Percentiles rank a stretch among this genome's conserved stretches.
phyloP scores from a whole-genome alignment of 2,329 filamentous ascomycete species.

The Ophiostoma ulmi region DNA sequence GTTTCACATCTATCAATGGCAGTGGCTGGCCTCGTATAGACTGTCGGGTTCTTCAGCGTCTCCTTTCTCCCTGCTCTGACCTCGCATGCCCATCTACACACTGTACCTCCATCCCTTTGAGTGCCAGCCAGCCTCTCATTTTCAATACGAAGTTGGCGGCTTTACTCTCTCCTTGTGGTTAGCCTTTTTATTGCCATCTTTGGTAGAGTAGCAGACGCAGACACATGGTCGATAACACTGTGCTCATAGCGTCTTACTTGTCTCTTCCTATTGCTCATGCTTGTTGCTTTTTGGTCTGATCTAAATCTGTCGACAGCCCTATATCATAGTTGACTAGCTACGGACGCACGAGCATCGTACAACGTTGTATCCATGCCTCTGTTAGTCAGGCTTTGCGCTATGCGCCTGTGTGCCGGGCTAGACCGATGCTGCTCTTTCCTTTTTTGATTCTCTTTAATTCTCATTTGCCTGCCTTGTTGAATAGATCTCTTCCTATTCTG shows the following conservation, averaged over 20 bases:
- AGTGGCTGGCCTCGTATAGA: neutral
- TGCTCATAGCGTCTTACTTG: neutral
- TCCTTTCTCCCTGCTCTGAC: neutral
- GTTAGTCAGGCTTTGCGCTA: neutral
- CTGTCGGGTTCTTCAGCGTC: neutral
- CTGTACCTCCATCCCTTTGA: no score
- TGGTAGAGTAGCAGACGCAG: no score
- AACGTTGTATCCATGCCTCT: neutral
- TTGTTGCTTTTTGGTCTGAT: neutral
- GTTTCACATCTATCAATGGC: neutral
- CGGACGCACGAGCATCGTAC: neutral
- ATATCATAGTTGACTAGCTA: neutral
- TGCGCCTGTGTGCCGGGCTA: neutral
- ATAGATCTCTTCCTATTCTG: neutral
- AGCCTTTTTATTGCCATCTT: neutral
- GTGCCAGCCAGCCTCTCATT: neutral
- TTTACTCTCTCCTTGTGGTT: neutral
- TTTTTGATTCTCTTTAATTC: neutral
- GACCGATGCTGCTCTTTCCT: neutral
- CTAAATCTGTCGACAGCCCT: constrained; percentile 5
- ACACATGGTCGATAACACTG: neutral
- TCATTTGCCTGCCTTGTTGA: neutral
- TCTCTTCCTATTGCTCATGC: no score
- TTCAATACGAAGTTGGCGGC: constrained; percentile 8
- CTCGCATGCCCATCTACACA: neutral